These are phyloP conservation scores for Achaetomiella virescens DNA, from an alignment of 495 filamentous ascomycete genomes.

Conservation along the genomic window DNA sequence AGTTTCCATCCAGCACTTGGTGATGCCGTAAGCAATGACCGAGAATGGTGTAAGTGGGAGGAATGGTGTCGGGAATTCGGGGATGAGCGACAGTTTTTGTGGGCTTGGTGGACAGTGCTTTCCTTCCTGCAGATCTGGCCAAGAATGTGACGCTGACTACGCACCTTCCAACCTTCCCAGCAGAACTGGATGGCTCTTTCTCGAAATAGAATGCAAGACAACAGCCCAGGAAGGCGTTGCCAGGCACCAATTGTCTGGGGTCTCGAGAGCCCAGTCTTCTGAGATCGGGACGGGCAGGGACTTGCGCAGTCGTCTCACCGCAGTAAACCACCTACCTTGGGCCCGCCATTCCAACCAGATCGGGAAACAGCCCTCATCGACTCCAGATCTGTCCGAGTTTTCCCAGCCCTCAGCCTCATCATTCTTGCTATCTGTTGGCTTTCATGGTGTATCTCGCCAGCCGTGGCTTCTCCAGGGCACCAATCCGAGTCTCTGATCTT, in stretches of 20 bases:
- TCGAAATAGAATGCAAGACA: neutral
- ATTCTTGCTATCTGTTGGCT: neutral
- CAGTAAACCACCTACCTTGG: neutral
- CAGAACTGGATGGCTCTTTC: neutral
- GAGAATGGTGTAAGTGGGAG: neutral
- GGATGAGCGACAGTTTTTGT: neutral
- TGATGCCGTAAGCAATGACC: neutral
- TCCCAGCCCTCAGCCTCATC: neutral
- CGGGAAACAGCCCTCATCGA: neutral
- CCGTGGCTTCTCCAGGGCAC: neutral
- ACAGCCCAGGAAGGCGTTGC: neutral
- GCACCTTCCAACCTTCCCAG: neutral
- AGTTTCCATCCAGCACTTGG: neutral
- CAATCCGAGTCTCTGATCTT: neutral
- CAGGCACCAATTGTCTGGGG: neutral
- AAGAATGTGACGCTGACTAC: slow-evolving; percentile 5
- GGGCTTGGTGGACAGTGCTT: neutral
- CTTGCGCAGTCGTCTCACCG: too few species aligned
- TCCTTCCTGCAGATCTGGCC: neutral
- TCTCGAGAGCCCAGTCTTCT: too few species aligned
- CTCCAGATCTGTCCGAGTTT: neutral
- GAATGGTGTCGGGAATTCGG: neutral
- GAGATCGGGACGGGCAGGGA: too few species aligned
- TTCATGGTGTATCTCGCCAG: neutral
- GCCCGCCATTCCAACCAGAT: neutral